A percentile compares a stretch with the other conserved stretches of the same genome.
Conservation (phyloP, 768 basidiomycete species). For the Cyathus striatus region DNA sequence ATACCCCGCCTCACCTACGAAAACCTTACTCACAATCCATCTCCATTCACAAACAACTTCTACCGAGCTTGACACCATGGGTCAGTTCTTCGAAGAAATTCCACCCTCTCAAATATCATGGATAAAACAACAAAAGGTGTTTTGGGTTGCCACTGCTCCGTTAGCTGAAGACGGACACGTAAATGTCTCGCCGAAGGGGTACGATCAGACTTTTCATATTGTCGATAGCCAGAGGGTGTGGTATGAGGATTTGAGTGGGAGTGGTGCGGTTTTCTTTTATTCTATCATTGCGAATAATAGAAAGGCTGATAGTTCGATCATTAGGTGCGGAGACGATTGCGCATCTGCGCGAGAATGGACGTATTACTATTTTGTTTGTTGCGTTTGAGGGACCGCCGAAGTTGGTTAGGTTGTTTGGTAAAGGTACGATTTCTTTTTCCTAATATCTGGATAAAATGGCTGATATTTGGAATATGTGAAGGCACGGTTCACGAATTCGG, state of each 20-base stretch:
- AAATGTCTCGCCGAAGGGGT: slow-evolving; percentile 60
- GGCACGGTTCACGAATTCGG: slow-evolving; percentile 56
- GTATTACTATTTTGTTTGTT: slow-evolving; percentile 57
- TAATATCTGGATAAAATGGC: neutral
- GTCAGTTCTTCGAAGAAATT: slow-evolving; percentile 46
- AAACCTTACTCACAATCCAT: no score
- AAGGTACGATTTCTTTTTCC: slow-evolving; percentile 24
- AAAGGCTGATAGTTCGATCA: neutral
- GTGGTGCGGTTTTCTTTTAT: slow-evolving; percentile 32
- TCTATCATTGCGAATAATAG: neutral
- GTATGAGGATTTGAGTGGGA: slow-evolving; percentile 68
- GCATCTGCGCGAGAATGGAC: slow-evolving; percentile 57
- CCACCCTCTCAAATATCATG: slow-evolving; percentile 43
- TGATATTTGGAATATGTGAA: slow-evolving; percentile 14
- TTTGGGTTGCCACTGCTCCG: slow-evolving; percentile 63
- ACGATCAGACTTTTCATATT: slow-evolving; percentile 46
- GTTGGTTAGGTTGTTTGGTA: slow-evolving; percentile 57
- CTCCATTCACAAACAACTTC: no score
- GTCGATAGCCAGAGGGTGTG: slow-evolving; percentile 44
- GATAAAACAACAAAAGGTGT: slow-evolving; percentile 53
- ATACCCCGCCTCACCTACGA: no score
- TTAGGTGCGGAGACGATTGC: slow-evolving; percentile 54
- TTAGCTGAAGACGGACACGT: slow-evolving; percentile 52
- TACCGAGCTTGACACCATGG: no score
- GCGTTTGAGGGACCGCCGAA: slow-evolving; percentile 57